Base-by-base conservation (phyloP, 441 rosid genomes). In the Breynia disticha region DNA sequence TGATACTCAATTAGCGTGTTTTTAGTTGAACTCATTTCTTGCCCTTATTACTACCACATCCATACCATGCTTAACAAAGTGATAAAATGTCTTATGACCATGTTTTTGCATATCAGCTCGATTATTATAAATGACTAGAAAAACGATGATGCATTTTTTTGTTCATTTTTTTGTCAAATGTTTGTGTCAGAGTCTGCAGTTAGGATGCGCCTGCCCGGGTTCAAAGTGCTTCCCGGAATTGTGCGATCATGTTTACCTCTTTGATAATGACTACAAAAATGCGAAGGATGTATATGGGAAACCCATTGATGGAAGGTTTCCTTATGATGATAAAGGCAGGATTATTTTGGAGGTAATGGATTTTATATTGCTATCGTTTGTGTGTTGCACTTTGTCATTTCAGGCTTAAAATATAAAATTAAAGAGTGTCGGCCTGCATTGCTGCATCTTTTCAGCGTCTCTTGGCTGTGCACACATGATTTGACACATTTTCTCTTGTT, bases 231-330 rank as follows among this genome's bases (percentile, higher is more conserved):
- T 56, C 52, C 80, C 96, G 66, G 79, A 66, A 68, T 74, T 74
- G 41, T 94, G 99, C 74, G 90, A 81, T 72, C 99, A 90, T 17
- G 88, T 87, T 38, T 90, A 90, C 78, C 97, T 94, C 66, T 94
- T 90, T 37, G 85, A 73, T 64, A 76, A 72, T 69, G 99, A 94
- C 77, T 90, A 83, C 61, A 95, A 85, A 66, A 95, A 90, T 56
- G 97, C 97, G 47, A 87, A 74, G 73, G 99, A 94, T 78, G 72
- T 81, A 57, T 59, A 65, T 56, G 95, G 99, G 50, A 86, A 76
- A 61, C 60, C 90, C 52, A 79, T 90, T 89, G 58, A 42, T 59
- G 83, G 77, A 28, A 87, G 95, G 70, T 90, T 90, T 60, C 91
- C 97, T 0, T 94, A 94, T 63, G 95, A 94, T 57, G 78, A 77